Evolutionary conservation across 257 asterid species (phyloP).

Genomic region (Anisodus tanguticus): DNA sequence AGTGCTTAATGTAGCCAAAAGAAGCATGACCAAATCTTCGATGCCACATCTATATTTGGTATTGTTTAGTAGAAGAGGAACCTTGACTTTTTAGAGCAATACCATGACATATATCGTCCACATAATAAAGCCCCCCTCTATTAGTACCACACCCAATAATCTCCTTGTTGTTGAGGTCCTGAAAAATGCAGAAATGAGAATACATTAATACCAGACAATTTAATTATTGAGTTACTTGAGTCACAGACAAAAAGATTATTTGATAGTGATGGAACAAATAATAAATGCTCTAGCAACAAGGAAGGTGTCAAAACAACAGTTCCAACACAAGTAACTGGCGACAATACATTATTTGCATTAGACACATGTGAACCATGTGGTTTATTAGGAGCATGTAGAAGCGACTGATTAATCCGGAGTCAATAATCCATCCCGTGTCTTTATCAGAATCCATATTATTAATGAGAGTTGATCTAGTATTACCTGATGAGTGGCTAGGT

Average conservation of each 20-base stretch:
- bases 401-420: not conserved
- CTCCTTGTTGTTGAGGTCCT: not conserved
- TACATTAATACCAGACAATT: conserved; percentile 20
- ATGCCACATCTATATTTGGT: conserved; percentile 22
- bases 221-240: conserved; percentile 21
- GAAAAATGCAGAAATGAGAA: not conserved
- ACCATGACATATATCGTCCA: not conserved
- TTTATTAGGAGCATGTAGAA: not conserved
- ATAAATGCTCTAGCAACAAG: not conserved
- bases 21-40: conserved; percentile 29
- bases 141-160: conserved; percentile 39
- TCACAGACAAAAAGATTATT: not conserved
- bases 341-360: not conserved
- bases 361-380: not conserved
- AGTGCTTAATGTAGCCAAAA: not conserved
- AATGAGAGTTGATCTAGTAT: not conserved
- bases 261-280: not conserved
- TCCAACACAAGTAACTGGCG: not conserved
- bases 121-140: conserved; percentile 29
- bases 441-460: not conserved
- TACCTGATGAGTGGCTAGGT: not conserved
- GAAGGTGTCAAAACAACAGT: not conserved
- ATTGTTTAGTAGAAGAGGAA: not conserved
- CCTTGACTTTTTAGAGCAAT: not conserved
- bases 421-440: not conserved